A percentile compares a stretch with the other conserved stretches of the same genome.
Evolutionary conservation across 1,139 yeast genomes (phyloP).

Genomic region (Geotrichum candidum): DNA sequence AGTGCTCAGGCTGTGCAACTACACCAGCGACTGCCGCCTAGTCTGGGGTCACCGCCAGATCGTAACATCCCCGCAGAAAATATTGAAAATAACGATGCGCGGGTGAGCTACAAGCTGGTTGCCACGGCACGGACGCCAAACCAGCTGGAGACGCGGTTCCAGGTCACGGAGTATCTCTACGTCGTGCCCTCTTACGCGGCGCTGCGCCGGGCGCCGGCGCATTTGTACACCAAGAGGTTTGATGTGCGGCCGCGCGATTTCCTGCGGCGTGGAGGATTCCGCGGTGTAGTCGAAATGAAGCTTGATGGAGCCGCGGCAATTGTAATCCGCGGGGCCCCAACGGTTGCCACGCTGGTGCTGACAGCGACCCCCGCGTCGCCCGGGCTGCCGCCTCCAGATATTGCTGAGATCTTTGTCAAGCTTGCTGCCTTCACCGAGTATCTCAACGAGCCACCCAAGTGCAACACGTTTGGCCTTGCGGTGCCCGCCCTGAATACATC

Average conservation of each 20-base stretch:
- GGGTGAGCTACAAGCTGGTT: not conserved
- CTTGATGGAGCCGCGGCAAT: not conserved
- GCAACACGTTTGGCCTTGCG: not conserved
- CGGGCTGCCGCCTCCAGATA: not conserved
- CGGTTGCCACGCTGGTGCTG: not conserved
- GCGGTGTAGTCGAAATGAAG: not conserved
- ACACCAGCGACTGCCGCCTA: slow-evolving; percentile 5
- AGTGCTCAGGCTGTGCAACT: not conserved
- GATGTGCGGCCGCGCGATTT: not conserved
- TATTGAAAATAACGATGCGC: not conserved
- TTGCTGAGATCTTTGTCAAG: not conserved
- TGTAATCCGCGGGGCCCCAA: not conserved
- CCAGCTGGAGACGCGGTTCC: not conserved
- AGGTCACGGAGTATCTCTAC: not conserved
- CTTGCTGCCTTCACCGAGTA: not conserved
- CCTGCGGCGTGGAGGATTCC: not conserved
- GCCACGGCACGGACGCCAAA: not conserved
- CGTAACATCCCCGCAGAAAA: not conserved
- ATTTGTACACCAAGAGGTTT: not conserved
- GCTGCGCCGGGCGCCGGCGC: not conserved
- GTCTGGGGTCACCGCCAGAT: slow-evolving; percentile 4
- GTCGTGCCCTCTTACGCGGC: not conserved
- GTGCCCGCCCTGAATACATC: not conserved
- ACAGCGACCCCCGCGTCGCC: not conserved
- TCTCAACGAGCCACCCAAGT: not conserved